These are phyloP conservation scores for Didymella exigua DNA, from an alignment of 2,329 filamentous ascomycete species.

Conservation along the genomic window DNA sequence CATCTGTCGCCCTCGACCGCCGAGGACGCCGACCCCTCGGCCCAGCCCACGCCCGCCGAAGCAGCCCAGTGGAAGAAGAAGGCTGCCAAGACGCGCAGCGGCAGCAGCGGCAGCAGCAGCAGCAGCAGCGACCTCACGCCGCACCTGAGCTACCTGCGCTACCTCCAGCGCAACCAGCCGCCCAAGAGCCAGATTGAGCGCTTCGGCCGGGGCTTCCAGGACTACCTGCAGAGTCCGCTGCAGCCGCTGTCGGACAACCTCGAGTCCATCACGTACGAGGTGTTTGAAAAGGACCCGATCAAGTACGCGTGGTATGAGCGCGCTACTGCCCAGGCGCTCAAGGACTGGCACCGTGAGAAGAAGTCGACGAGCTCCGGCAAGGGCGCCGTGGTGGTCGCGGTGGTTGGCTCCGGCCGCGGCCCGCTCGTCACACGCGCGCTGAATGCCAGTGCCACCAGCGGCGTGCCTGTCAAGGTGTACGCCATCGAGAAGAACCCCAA, in stretches of 20 bases:
- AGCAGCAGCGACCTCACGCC: slow-evolving; percentile 61
- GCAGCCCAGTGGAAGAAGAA: slow-evolving; percentile 56
- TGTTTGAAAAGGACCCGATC: slow-evolving; percentile 97
- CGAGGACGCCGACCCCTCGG: slow-evolving; percentile 41
- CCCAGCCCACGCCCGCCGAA: slow-evolving; percentile 70
- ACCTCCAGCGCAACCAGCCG: slow-evolving; percentile 82
- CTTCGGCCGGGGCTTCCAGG: slow-evolving; percentile 78
- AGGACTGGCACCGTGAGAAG: slow-evolving; percentile 74
- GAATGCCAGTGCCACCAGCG: slow-evolving; percentile 75
- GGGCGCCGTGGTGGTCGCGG: slow-evolving; percentile 80
- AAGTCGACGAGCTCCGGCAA: slow-evolving; percentile 76
- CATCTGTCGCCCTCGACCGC: slow-evolving; percentile 53
- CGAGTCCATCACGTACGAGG: slow-evolving; percentile 96
- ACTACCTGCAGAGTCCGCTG: slow-evolving; percentile 92
- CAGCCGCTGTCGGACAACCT: slow-evolving; percentile 96
- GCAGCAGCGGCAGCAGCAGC: slow-evolving; percentile 53
- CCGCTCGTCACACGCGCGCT: slow-evolving; percentile 88
- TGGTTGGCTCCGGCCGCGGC: slow-evolving; percentile 90
- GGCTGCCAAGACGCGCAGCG: slow-evolving; percentile 50
- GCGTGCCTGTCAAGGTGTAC: slow-evolving; percentile 83
- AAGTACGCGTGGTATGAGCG: slow-evolving; percentile 96
- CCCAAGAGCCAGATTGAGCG: slow-evolving; percentile 66
- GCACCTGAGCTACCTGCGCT: slow-evolving; percentile 80
- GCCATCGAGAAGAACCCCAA: slow-evolving; percentile 98
- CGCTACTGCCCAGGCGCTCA: slow-evolving; percentile 79